These are phyloP conservation scores for Antrodiella citrinella DNA, from an alignment of 768 basidiomycete genomes.

Conservation along the genomic window DNA sequence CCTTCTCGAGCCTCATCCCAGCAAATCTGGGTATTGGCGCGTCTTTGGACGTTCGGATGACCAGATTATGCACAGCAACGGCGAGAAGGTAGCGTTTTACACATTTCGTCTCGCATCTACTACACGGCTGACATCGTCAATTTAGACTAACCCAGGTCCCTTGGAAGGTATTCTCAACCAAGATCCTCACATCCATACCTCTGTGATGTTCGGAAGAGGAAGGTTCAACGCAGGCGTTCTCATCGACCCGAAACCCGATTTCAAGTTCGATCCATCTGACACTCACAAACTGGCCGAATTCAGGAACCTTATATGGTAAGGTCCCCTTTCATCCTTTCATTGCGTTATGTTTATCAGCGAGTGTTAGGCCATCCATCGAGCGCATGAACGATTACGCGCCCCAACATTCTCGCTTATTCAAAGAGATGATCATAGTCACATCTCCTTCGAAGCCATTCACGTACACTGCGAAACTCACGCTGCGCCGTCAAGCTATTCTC, in stretches of 20 bases:
- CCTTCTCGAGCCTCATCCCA: conserved; percentile 31
- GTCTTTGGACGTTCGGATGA: conserved; percentile 35
- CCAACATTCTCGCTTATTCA: conserved; percentile 35
- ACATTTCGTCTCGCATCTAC: background rate
- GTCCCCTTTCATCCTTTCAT: background rate
- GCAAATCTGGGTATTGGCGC: conserved; percentile 25
- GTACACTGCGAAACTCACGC: conserved; percentile 32
- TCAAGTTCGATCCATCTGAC: conserved; percentile 16
- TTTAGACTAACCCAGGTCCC: background rate
- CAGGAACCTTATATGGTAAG: conserved; percentile 13
- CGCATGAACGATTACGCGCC: conserved; percentile 32
- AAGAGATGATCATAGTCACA: conserved; percentile 38
- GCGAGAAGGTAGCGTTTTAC: conserved; percentile 16
- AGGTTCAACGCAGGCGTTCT: conserved; percentile 22
- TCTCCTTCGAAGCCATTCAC: conserved; percentile 31
- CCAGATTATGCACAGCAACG: conserved; percentile 28
- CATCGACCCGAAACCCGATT: conserved; percentile 20
- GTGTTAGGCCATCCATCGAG: conserved; percentile 33
- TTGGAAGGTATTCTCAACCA: conserved; percentile 29
- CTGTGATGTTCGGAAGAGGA: conserved; percentile 26
- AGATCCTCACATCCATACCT: conserved; percentile 18
- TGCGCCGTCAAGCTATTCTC: conserved; percentile 27
- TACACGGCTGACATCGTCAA: background rate
- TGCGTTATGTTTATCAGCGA: background rate
- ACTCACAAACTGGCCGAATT: conserved; percentile 13